A percentile compares a stretch with the other conserved stretches of the same genome.
Evolutionary conservation across 257 asterid genomes (phyloP).

Genomic region (Knoxia roxburghii): DNA sequence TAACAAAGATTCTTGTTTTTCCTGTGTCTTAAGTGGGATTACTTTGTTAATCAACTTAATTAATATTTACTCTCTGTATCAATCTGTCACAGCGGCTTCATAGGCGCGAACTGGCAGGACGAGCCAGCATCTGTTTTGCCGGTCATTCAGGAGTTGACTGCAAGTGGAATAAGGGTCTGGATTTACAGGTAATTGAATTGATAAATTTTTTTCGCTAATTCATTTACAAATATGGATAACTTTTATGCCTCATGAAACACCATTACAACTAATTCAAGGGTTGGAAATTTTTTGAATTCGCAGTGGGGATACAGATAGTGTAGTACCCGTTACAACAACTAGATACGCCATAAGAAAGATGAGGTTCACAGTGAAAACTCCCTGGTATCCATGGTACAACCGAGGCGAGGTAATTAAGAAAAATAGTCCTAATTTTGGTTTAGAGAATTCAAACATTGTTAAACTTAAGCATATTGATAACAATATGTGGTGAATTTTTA

Average conservation of each 20-base stretch:
- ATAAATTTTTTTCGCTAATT: background rate
- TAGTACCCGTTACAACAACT: constrained; percentile 11
- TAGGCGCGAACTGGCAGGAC: constrained; percentile 17
- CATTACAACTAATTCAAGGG: too few species aligned
- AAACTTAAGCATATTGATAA: too few species aligned
- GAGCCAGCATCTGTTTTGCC: constrained; percentile 20
- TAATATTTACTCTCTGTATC: background rate
- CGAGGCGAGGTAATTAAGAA: background rate
- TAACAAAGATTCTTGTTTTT: background rate
- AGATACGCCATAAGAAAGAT: constrained; percentile 3
- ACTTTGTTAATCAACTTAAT: too few species aligned
- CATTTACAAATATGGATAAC: background rate
- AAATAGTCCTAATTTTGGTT: too few species aligned
- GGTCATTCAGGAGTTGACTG: constrained; percentile 22
- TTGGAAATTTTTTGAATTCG: background rate
- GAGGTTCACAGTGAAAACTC: background rate
- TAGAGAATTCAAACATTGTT: too few species aligned
- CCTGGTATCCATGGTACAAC: constrained; percentile 19
- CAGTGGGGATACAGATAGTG: constrained; percentile 20
- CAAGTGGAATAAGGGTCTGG: constrained; percentile 28
- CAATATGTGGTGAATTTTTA: background rate
- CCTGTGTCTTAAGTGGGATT: too few species aligned
- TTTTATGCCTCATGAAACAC: too few species aligned
- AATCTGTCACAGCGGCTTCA: background rate
- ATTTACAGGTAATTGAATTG: constrained; percentile 13